These are phyloP conservation scores for Bipolaris gigantea DNA, from an alignment of 2,329 filamentous ascomycete species.

Conservation along the genomic window DNA sequence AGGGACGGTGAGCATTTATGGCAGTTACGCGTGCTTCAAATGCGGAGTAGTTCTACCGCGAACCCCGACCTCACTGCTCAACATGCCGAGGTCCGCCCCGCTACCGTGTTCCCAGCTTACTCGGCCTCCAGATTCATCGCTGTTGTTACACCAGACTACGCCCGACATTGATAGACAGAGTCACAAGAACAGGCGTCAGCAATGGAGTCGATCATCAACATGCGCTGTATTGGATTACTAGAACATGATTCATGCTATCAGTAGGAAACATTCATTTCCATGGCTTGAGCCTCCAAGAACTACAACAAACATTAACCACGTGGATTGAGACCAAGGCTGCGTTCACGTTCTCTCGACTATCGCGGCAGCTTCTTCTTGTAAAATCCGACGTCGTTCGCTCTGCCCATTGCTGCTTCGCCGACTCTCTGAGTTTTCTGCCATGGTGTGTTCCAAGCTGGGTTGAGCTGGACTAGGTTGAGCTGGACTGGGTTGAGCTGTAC, in stretches of 20 bases:
- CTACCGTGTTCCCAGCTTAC: conserved; percentile 14
- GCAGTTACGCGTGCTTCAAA: conserved; percentile 2
- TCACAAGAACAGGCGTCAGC: no score
- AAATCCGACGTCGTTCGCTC: not conserved
- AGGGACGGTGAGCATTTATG: not conserved
- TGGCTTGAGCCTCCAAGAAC: not conserved
- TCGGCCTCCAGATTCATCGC: not conserved
- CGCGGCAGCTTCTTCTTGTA: not conserved
- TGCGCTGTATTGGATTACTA: not conserved
- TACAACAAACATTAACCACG: not conserved
- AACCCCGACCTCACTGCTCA: conserved; percentile 13
- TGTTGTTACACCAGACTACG: not conserved
- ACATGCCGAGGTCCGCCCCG: conserved; percentile 17
- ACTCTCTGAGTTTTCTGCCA: not conserved
- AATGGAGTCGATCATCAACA: no score
- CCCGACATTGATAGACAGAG: no score
- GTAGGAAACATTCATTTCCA: no score
- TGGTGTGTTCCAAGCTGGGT: not conserved
- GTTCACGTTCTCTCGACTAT: not conserved
- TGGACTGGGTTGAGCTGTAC: not conserved
- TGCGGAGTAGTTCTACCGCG: conserved; percentile 22
- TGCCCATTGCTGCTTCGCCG: not conserved
- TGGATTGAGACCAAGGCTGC: not conserved
- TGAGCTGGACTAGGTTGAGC: not conserved
- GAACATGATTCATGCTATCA: not conserved